These are phyloP conservation scores for Strobilomyces confusus DNA, from an alignment of 768 basidiomycete genomes.

Conservation along the genomic window DNA sequence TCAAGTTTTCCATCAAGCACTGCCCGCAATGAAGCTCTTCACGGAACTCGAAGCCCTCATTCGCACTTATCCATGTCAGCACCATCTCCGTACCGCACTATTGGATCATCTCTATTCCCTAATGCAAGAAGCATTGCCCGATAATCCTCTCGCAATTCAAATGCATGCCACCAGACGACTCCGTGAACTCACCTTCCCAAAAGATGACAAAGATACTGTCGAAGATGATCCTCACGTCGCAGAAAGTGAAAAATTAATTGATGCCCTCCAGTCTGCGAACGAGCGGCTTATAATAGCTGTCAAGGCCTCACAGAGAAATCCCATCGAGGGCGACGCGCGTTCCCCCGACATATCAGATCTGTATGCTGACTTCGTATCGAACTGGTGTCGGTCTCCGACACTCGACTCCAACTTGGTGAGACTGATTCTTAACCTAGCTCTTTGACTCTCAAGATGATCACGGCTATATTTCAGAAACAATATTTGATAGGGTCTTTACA, in stretches of 20 bases:
- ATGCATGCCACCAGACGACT: conserved; percentile 38
- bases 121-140: conserved; percentile 35
- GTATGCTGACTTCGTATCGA: conserved; percentile 44
- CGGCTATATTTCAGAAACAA: conserved; percentile 37
- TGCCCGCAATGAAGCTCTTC: conserved; percentile 41
- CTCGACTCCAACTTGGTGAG: conserved; percentile 33
- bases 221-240: conserved; percentile 4
- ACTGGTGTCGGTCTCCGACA: conserved; percentile 40
- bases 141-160: conserved; percentile 36
- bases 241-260: conserved; percentile 23
- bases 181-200: conserved; percentile 27
- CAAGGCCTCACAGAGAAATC: conserved; percentile 23
- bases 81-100: conserved; percentile 36
- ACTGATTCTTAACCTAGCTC: not conserved
- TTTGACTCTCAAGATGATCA: not conserved
- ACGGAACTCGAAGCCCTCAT: conserved; percentile 40
- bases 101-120: conserved; percentile 43
- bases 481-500: conserved; percentile 51
- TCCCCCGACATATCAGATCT: conserved; percentile 28
- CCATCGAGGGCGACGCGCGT: conserved; percentile 10
- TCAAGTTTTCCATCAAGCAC: conserved; percentile 27
- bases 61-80: conserved; percentile 40
- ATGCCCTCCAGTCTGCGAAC: conserved; percentile 30
- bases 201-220: conserved; percentile 7
- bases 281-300: conserved; percentile 28